Percentiles rank a stretch among this genome's conserved stretches.
These are phyloP conservation scores for Ceratocystis cubensis DNA, from an alignment of 2,329 filamentous ascomycete species.

Conservation along the genomic window DNA sequence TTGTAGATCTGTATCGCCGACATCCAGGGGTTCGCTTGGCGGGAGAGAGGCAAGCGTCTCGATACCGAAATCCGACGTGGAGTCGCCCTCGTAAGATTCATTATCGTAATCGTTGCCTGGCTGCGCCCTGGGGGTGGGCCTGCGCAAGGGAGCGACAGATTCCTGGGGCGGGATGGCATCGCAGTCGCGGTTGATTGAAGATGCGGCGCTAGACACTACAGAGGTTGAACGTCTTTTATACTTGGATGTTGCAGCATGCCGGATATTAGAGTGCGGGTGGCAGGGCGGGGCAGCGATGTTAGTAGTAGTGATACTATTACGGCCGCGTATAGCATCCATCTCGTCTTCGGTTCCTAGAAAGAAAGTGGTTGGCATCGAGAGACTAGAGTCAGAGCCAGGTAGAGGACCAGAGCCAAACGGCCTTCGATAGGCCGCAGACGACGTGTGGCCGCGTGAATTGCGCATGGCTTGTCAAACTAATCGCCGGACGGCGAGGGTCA, in stretches of 20 bases:
- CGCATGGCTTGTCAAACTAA: constrained; percentile 1
- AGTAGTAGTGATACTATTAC: neutral
- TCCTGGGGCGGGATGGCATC: neutral
- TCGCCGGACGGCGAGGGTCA: neutral
- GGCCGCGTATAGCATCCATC: constrained; percentile 10
- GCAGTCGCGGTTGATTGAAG: neutral
- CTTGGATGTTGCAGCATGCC: neutral
- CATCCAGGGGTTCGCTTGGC: constrained; percentile 8
- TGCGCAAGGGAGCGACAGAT: neutral
- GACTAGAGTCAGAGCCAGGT: neutral
- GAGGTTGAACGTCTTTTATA: neutral
- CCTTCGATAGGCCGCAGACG: neutral
- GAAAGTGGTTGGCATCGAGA: constrained; percentile 1
- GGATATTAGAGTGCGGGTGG: constrained; percentile 4
- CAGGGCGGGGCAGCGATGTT: neutral
- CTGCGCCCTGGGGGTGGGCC: neutral
- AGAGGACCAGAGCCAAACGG: neutral
- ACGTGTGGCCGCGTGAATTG: neutral
- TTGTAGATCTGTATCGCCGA: constrained; percentile 16
- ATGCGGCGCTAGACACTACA: neutral
- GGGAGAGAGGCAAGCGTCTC: constrained; percentile 13
- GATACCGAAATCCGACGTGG: constrained; percentile 10
- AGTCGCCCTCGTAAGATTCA: neutral
- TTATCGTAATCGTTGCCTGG: neutral
- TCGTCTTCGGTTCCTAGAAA: constrained; percentile 16